Evolutionary conservation across 192 early-diverging fungal genomes (phyloP).

Genomic region (Rhizoclosmatium sp.): DNA sequence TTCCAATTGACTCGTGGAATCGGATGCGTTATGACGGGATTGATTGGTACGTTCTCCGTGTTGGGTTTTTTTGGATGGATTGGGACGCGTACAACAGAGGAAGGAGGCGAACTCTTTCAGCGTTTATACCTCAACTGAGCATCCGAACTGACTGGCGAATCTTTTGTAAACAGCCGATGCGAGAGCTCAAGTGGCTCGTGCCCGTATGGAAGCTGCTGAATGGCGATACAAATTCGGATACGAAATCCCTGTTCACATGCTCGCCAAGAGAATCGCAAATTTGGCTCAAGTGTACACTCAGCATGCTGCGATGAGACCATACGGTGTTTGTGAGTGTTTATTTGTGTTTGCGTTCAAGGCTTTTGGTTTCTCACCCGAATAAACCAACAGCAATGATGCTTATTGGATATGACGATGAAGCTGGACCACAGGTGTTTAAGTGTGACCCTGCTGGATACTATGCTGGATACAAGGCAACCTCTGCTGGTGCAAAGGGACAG

Average conservation of each 20-base stretch:
- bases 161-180: conserved; percentile 76
- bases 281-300: conserved; percentile 99
- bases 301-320: conserved; percentile 97
- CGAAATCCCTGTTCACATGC: conserved; percentile 94
- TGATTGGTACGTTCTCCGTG: conserved; percentile 67
- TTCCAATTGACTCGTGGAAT: conserved; percentile 92
- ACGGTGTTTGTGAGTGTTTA: conserved; percentile 85
- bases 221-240: conserved; percentile 99
- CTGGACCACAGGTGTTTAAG: conserved; percentile 97
- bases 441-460: conserved; percentile 98
- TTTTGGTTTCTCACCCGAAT: conserved; percentile 16
- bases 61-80: background rate
- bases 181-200: conserved; percentile 89
- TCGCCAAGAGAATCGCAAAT: conserved; percentile 97
- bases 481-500: conserved; percentile 94
- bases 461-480: conserved; percentile 95
- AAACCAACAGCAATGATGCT: conserved; percentile 86
- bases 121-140: background rate
- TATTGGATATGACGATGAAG: conserved; percentile 95
- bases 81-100: background rate
- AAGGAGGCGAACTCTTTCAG: background rate
- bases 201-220: conserved; percentile 95
- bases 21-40: conserved; percentile 99
- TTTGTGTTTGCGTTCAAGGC: background rate
- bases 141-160: too few species aligned